Evolutionary conservation across 805 yeast species (phyloP).

Genomic region (Wickerhamomyces chaumierensis): DNA sequence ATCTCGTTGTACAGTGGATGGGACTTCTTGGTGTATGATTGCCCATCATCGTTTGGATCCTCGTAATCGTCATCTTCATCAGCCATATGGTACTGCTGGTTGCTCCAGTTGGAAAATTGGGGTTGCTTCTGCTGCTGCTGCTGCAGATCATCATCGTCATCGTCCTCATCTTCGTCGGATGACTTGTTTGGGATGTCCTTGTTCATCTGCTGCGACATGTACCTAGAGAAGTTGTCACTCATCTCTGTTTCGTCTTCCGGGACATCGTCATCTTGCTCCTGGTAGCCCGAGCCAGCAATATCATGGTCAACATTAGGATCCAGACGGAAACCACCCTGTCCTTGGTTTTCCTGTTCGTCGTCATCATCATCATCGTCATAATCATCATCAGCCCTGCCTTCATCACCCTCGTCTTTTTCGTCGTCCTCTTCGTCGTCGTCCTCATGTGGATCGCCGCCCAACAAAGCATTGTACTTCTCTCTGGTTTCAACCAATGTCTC

Average conservation of each 20-base stretch:
- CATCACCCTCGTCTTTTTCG: slow-evolving; percentile 21
- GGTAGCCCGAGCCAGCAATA: slow-evolving; percentile 18
- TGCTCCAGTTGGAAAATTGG: not conserved
- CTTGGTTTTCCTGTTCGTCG: slow-evolving; percentile 22
- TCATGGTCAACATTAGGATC: slow-evolving; percentile 28
- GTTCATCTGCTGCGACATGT: slow-evolving; percentile 67
- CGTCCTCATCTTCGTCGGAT: slow-evolving; percentile 33
- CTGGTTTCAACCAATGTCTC: slow-evolving; percentile 79
- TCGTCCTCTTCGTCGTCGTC: slow-evolving; percentile 22
- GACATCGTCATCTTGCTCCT: slow-evolving; percentile 14
- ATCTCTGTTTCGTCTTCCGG: slow-evolving; percentile 9
- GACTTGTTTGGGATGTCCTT: slow-evolving; percentile 45
- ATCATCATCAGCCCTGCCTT: not conserved
- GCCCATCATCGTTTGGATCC: slow-evolving; percentile 77
- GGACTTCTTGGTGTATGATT: slow-evolving; percentile 50
- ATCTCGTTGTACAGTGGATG: slow-evolving; percentile 43
- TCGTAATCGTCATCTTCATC: slow-evolving; percentile 58
- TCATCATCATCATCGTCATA: not conserved
- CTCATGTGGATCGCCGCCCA: slow-evolving; percentile 55
- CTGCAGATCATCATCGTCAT: slow-evolving; percentile 9
- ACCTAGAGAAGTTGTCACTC: slow-evolving; percentile 26
- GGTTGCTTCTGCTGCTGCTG: not conserved
- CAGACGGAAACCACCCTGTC: slow-evolving; percentile 13
- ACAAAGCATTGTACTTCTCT: slow-evolving; percentile 85
- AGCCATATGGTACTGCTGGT: slow-evolving; percentile 10